Conservation (phyloP, 352 stramenopile species). For the Globisporangium recalcitrans region DNA sequence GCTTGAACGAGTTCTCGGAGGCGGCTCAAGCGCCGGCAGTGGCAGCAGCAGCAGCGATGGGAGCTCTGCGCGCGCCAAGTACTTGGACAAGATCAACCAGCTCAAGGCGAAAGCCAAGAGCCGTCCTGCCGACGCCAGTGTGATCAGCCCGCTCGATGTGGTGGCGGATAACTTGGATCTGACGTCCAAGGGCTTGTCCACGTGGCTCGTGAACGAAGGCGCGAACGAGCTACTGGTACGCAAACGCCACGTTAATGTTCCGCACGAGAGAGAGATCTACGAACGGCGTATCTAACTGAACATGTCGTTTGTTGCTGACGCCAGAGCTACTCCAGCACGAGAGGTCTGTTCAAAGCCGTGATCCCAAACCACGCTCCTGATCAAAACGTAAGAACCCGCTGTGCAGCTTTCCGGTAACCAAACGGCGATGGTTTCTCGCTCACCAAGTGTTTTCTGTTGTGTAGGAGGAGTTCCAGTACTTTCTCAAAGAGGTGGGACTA, state of each 20-base stretch:
- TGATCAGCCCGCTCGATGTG: slow-evolving; percentile 18
- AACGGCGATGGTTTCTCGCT: neutral
- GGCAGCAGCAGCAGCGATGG: neutral
- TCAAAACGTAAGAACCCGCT: slow-evolving; percentile 38
- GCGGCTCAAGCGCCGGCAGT: neutral
- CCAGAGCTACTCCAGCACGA: slow-evolving; percentile 57
- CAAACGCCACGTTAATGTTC: too few relatives aligned
- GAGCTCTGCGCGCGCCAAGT: slow-evolving; percentile 54
- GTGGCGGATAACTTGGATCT: slow-evolving; percentile 20
- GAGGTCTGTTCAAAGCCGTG: slow-evolving; percentile 56
- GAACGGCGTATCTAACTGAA: neutral
- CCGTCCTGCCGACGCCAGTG: slow-evolving; percentile 11
- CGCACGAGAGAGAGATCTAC: too few relatives aligned
- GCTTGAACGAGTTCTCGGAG: neutral
- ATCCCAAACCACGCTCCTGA: slow-evolving; percentile 42
- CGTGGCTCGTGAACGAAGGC: slow-evolving; percentile 68
- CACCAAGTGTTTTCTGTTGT: neutral
- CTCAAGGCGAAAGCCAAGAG: slow-evolving; percentile 58
- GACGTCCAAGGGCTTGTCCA: slow-evolving; percentile 55
- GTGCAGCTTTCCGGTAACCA: neutral
- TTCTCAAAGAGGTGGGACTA: slow-evolving; percentile 55
- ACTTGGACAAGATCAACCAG: slow-evolving; percentile 66
- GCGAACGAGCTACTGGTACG: slow-evolving; percentile 64
- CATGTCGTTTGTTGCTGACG: neutral
- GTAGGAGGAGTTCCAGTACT: slow-evolving; percentile 61